Conservation (phyloP, 441 rosid genomes). For the Mallotus repandus region DNA sequence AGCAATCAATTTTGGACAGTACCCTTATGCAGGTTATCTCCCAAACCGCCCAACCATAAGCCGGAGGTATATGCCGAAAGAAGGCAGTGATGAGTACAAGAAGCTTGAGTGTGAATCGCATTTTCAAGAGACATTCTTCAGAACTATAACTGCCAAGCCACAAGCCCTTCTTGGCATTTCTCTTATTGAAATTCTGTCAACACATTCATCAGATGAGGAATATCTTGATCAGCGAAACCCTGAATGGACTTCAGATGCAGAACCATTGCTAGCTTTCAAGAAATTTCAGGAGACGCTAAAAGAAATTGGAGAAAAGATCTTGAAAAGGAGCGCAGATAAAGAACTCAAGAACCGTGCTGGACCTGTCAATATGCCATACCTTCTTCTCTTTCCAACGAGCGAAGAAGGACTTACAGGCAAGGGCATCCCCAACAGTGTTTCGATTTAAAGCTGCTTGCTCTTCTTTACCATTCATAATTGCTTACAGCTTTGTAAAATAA, state of each 20-base stretch:
- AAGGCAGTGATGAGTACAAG: slow-evolving; percentile 22
- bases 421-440: slow-evolving; percentile 33
- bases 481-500: too few species aligned
- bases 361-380: slow-evolving; percentile 28
- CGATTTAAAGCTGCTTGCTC: slow-evolving; percentile 17
- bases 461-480: neutral
- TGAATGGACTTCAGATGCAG: slow-evolving; percentile 25
- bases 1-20: slow-evolving; percentile 48
- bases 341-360: slow-evolving; percentile 27
- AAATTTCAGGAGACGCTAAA: slow-evolving; percentile 20
- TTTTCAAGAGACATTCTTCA: slow-evolving; percentile 29
- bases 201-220: slow-evolving; percentile 29
- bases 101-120: slow-evolving; percentile 25
- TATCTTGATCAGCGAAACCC: slow-evolving; percentile 25
- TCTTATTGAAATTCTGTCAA: slow-evolving; percentile 35
- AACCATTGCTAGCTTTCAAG: slow-evolving; percentile 20
- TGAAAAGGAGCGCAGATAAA: slow-evolving; percentile 15
- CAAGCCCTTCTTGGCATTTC: slow-evolving; percentile 32
- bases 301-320: slow-evolving; percentile 17
- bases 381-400: slow-evolving; percentile 28
- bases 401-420: slow-evolving; percentile 26
- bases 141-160: slow-evolving; percentile 31
- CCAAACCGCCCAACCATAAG: slow-evolving; percentile 39
- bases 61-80: slow-evolving; percentile 30
- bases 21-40: slow-evolving; percentile 40